Evolutionary conservation across 2,329 filamentous ascomycete genomes (phyloP).

Genomic region (Trichoderma pleuroti): DNA sequence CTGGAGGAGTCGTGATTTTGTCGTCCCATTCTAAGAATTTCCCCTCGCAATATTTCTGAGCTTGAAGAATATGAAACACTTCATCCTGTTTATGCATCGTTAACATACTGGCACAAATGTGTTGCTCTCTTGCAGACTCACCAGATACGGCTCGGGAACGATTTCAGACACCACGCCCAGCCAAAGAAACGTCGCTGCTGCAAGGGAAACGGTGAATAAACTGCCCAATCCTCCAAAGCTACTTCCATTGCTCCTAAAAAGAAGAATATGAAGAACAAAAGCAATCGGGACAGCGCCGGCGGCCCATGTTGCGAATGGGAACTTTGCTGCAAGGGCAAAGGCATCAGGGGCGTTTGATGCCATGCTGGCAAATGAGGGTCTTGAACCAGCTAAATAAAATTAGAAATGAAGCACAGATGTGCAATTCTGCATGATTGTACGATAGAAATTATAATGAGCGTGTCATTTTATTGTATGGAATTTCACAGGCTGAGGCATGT

Average conservation of each 20-base stretch:
- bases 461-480: background rate
- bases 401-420: background rate
- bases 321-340: background rate
- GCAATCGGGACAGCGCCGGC: constrained; percentile 15
- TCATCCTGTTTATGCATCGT: constrained; percentile 60
- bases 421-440: background rate
- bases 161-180: constrained; percentile 26
- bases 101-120: constrained; percentile 7
- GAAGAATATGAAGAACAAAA: background rate
- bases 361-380: background rate
- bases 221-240: background rate
- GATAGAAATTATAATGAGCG: background rate
- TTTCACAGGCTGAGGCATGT: background rate
- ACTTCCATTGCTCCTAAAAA: background rate
- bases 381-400: background rate
- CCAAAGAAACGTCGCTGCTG: constrained; percentile 24
- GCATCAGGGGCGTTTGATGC: background rate
- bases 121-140: constrained; percentile 29
- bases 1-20: constrained; percentile 95
- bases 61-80: constrained; percentile 86
- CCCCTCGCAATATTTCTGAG: constrained; percentile 77
- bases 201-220: constrained; percentile 23
- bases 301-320: constrained; percentile 10
- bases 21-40: constrained; percentile 82
- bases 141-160: constrained; percentile 54